Base-by-base conservation (phyloP, 2,329 filamentous ascomycete genomes). In the Echinosphaeria canescens region DNA sequence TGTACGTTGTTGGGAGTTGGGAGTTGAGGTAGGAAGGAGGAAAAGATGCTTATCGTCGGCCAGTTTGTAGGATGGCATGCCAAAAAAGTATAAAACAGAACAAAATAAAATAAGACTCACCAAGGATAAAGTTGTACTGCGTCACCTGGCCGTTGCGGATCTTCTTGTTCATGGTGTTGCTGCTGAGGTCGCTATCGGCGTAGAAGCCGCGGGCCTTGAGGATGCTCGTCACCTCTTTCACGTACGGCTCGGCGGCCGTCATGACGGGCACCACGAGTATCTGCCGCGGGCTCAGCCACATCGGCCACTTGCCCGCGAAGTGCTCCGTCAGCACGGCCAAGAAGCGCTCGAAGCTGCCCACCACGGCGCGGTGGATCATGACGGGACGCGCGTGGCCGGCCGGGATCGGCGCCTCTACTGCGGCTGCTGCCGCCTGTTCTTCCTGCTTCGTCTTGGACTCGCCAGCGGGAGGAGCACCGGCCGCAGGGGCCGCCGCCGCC, bases 81-180 rank as follows among this genome's bases (percentile, higher is more conserved):
- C n/a, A n/a, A n/a, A n/a, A n/a, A n/a, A n/a, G n/a, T 14, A 15
- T n/a, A 20, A n/a, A 7, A 15, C n/a, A 25, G 13, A 13, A 23
- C 7, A 7, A 13, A 7, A 23, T 10, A 12, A 23, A 7, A 12
- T 7, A 13, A 23, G n/a, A 15, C 23, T 25, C 16, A 25, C 23
- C 23, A n/a, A 84, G 76, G 39, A 82, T 76, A 49, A 76, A 82
- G 55, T 84, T 84, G 55, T 84, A 85, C 49, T 82, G 73, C 27
- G 72, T 60, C 39, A 85, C 49, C 50, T 88, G 79, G 10, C 71
- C 79, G 29, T 65, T 82, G 38, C 78, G 72, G 37, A 88, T 81
- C 67, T 88, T 88, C 65, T 88, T 85, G 48, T 81, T 73, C 52
- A 88, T 68, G 5, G 78, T 88, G 51, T 85, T 81, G 40, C 75